These are phyloP conservation scores for Rhodotorula sp. DNA, from an alignment of 1,284 basidiomycete species.

Conservation along the genomic window DNA sequence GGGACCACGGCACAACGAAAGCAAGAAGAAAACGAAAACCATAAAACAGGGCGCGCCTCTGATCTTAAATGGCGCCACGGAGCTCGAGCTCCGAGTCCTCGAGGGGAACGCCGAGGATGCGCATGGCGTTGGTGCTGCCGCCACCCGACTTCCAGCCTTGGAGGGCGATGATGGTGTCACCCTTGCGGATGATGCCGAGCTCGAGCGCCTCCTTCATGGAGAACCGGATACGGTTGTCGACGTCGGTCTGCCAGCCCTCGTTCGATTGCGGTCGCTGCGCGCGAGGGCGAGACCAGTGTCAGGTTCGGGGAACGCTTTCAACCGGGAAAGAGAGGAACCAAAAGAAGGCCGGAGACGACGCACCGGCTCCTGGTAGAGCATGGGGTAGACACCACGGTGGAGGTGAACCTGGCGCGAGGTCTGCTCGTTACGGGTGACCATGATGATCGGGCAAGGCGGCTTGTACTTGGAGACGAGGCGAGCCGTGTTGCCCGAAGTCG, in stretches of 20 bases:
- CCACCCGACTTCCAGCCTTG: slow-evolving; percentile 99
- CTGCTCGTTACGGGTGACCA: slow-evolving; percentile 92
- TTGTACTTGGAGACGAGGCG: slow-evolving; percentile 96
- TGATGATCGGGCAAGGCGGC: slow-evolving; percentile 90
- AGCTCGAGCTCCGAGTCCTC: slow-evolving; percentile 30
- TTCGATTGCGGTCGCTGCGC: slow-evolving; percentile 58
- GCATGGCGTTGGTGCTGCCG: slow-evolving; percentile 64
- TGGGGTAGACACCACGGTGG: slow-evolving; percentile 91
- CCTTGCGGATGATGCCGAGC: slow-evolving; percentile 84
- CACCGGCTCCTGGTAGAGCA: slow-evolving; percentile 59
- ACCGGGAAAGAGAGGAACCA: neutral
- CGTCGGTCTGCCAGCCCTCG: slow-evolving; percentile 97
- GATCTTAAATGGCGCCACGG: slow-evolving; percentile 20
- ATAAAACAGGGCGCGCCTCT: neutral
- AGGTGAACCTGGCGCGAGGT: slow-evolving; percentile 96
- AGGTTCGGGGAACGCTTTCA: neutral
- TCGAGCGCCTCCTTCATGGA: slow-evolving; percentile 67
- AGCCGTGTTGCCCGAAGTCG: slow-evolving; percentile 94
- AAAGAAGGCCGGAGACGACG: neutral
- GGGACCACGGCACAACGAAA: too few relatives aligned
- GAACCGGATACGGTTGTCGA: slow-evolving; percentile 76
- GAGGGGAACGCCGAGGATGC: slow-evolving; percentile 34
- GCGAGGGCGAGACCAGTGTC: neutral
- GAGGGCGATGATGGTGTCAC: slow-evolving; percentile 87
- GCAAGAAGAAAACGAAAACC: too few relatives aligned